Conservation (phyloP, 1,284 basidiomycete genomes). For the Cystobasidiaceae sp. region DNA sequence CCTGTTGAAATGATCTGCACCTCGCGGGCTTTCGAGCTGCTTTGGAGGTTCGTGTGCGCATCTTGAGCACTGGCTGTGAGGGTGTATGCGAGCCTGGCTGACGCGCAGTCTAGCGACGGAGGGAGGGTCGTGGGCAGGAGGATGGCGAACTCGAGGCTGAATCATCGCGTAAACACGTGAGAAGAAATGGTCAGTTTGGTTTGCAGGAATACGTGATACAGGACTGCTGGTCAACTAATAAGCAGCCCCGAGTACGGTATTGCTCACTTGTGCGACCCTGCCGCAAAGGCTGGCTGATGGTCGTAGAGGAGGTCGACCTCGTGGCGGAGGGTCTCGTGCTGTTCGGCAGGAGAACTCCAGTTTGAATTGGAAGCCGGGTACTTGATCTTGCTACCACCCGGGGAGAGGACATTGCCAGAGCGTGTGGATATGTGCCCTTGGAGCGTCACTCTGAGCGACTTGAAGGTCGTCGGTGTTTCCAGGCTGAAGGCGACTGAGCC, state of each 20-base stretch:
- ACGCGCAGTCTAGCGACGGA: no score
- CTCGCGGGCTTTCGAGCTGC: not conserved
- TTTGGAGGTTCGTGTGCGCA: not conserved
- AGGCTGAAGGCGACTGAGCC: conserved; percentile 10
- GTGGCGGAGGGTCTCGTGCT: not conserved
- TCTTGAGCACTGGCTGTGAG: not conserved
- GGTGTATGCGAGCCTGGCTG: not conserved
- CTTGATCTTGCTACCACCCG: not conserved
- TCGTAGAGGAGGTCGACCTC: conserved; percentile 13
- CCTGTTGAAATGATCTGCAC: conserved; percentile 2
- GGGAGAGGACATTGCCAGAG: no score
- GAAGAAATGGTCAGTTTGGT: not conserved
- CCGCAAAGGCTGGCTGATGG: not conserved
- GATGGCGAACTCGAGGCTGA: conserved; percentile 15
- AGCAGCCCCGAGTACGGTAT: not conserved
- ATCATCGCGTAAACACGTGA: not conserved
- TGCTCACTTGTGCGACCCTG: not conserved
- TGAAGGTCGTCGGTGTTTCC: not conserved
- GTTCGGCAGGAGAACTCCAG: not conserved
- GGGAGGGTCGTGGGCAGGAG: not conserved
- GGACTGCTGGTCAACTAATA: no score
- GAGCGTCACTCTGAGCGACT: no score
- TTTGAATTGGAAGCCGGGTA: not conserved
- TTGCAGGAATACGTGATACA: no score
- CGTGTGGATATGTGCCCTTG: no score